Conservation (phyloP, 2,329 filamentous ascomycete species). For the Phyllosticta citriasiana region DNA sequence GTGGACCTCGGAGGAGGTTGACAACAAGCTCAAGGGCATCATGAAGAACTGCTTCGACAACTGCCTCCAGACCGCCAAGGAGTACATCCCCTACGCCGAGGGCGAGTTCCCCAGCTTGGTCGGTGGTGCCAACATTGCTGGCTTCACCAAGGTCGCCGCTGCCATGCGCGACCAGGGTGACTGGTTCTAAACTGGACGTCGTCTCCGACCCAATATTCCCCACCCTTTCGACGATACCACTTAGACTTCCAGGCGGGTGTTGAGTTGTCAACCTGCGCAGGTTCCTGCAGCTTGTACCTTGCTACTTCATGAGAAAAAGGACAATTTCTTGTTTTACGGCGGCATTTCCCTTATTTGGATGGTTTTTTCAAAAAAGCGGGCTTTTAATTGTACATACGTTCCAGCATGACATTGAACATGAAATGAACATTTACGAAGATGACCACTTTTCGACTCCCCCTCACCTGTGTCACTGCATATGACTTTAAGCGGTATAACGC, state of each 20-base stretch:
- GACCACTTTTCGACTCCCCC: neutral
- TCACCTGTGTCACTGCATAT: too few species aligned
- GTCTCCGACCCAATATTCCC: neutral
- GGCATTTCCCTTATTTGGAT: neutral
- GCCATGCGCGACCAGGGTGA: conserved; percentile 97
- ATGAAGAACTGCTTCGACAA: conserved; percentile 92
- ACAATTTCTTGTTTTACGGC: neutral
- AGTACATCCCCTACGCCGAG: conserved; percentile 70
- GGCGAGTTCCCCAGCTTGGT: conserved; percentile 84
- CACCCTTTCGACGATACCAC: neutral
- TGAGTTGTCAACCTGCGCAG: neutral
- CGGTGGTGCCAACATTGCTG: conserved; percentile 92
- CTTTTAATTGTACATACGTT: conserved; percentile 3
- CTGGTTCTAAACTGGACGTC: conserved; percentile 52
- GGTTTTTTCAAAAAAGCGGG: neutral
- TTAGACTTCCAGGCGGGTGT: neutral
- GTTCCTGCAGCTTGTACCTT: neutral
- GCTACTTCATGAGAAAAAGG: neutral
- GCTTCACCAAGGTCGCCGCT: conserved; percentile 88
- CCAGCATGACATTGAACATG: conserved; percentile 2
- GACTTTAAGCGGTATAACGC: too few species aligned
- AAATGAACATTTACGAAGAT: conserved; percentile 1
- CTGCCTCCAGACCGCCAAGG: conserved; percentile 78
- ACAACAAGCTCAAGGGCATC: conserved; percentile 80
- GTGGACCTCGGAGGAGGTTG: conserved; percentile 87